Percentiles rank a stretch among this genome's conserved stretches.
Evolutionary conservation across 805 yeast species (phyloP).

Genomic region (Yamadazyma nakazawae): DNA sequence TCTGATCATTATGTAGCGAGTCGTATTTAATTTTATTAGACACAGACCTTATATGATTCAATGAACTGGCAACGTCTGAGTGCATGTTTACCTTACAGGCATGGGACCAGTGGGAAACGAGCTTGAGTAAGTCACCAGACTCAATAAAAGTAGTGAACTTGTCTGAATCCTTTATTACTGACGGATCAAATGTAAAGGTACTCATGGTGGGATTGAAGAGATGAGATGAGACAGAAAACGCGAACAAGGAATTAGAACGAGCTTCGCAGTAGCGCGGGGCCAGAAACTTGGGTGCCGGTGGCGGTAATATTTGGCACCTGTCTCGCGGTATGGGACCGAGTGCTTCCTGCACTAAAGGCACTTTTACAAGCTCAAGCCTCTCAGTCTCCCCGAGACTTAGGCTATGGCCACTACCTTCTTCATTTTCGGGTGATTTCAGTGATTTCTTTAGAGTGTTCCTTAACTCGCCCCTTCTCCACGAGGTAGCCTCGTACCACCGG

Average conservation of each 20-base stretch:
- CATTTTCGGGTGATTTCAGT: too few relatives aligned
- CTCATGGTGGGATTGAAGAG: not conserved
- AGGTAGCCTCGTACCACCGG: too few relatives aligned
- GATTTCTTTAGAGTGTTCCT: too few relatives aligned
- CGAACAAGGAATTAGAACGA: not conserved
- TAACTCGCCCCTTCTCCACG: too few relatives aligned
- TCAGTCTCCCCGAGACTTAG: too few relatives aligned
- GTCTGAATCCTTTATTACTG: slow-evolving; percentile 1
- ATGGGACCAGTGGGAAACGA: slow-evolving; percentile 3
- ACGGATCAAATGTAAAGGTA: slow-evolving; percentile 1
- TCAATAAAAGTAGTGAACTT: not conserved
- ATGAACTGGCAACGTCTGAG: not conserved
- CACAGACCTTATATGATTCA: not conserved
- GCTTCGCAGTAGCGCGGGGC: not conserved
- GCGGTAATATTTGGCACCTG: too few relatives aligned
- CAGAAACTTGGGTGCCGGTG: too few relatives aligned
- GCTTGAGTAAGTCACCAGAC: slow-evolving; percentile 3
- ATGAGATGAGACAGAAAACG: slow-evolving; percentile 3
- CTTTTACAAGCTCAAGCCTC: too few relatives aligned
- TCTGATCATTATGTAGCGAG: slow-evolving; percentile 3
- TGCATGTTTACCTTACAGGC: slow-evolving; percentile 6
- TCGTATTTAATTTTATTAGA: slow-evolving; percentile 2
- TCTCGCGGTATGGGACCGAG: too few relatives aligned
- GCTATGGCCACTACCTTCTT: too few relatives aligned
- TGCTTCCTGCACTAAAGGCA: too few relatives aligned